phyloP scores from a whole-genome alignment of 352 stramenopile genomes.

The Phytopythium ostracodes region DNA sequence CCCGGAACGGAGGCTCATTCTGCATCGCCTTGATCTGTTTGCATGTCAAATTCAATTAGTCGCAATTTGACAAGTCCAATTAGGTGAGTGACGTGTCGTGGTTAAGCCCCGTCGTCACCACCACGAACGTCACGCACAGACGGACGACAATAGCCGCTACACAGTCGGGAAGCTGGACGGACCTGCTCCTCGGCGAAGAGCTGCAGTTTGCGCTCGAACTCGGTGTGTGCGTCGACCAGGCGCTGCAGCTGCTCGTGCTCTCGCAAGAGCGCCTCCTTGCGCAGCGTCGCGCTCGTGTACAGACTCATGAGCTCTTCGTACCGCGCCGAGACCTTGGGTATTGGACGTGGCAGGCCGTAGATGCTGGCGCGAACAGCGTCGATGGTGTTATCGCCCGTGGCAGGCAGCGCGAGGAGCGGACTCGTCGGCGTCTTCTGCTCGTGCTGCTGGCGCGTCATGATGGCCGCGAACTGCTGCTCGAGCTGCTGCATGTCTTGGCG shows the following conservation, averaged over 20 bases:
- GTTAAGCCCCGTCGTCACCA: no score
- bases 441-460: conserved; percentile 13
- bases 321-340: not conserved
- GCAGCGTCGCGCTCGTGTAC: conserved; percentile 46
- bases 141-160: no score
- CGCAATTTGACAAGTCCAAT: not conserved
- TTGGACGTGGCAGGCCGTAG: not conserved
- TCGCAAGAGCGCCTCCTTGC: conserved; percentile 42
- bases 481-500: conserved; percentile 27
- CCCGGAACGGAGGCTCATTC: not conserved
- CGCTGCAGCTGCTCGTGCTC: conserved; percentile 50
- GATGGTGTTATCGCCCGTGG: not conserved
- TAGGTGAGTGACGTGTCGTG: not conserved
- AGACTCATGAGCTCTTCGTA: conserved; percentile 2
- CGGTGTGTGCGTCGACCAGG: conserved; percentile 31
- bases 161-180: no score
- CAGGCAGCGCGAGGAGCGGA: not conserved
- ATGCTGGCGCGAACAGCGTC: not conserved
- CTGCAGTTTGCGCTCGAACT: conserved; percentile 36
- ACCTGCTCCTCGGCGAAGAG: conserved; percentile 28
- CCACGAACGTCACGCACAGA: no score
- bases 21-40: not conserved
- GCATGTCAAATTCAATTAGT: conserved; percentile 3
- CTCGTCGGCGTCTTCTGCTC: not conserved
- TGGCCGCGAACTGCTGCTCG: conserved; percentile 20